Evolutionary conservation across 2,329 filamentous ascomycete species (phyloP), one percentile per base, ranked within the genome.

Genomic region (Botrytis elliptica): DNA sequence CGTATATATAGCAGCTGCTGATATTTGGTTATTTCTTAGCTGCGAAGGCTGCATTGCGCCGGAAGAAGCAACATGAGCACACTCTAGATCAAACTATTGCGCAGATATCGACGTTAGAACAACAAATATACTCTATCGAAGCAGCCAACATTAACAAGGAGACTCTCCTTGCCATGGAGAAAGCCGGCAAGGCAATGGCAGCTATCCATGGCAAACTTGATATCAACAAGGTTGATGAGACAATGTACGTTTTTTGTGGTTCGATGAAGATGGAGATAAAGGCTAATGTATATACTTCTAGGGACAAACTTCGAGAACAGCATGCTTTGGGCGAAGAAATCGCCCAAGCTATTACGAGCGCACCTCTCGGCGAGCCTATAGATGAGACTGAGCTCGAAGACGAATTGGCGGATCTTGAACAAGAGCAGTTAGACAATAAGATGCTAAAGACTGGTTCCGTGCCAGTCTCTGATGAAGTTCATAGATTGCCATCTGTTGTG

Each of bases 81-180:
- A 93, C 93, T 73, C 89, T 98, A 74, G 94, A 97, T 78, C 95
- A 98, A 84, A 98, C 95, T 1, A 88, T 90, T 74, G 90, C 92
- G 46, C 95, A 98, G 84, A 97, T 98, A 81, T 90, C 91, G 79
- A 97, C 96, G 36, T 87, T 99, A 63, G 96, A 99, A 83, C 92
- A 95, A 81, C 94, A 99, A 83, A 97, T 98, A 81, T 96, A 96
- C 83, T 92, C 93, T 75, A 98, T 99, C 85, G 96, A 99, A 84
- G 94, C 95, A 66, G 96, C 96, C 75, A 99, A 98, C 83, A 98
- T 99, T 86, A 99, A 99, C 87, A 91, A 95, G 84, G 95, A 98
- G 86, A 99, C 96, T 20, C 87, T 98, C 77, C 89, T 92, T 78
- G 95, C 95, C 12, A 98, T 99, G 94, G 92, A 97, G 88, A 91